phyloP scores from a whole-genome alignment of 495 filamentous ascomycete genomes.

The Aspergillus haitiensis region DNA sequence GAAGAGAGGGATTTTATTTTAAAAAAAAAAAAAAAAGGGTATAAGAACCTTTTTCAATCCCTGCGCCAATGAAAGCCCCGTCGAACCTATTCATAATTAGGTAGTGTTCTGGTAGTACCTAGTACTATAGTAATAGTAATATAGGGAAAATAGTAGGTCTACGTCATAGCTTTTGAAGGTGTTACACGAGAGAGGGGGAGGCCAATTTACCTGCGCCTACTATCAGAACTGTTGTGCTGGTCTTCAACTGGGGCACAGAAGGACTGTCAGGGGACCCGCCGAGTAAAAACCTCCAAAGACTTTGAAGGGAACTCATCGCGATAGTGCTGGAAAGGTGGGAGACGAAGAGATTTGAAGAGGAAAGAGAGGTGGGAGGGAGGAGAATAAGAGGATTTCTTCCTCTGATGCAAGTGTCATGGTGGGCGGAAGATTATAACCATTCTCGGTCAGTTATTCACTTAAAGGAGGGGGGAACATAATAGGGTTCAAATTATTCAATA shows the following conservation, averaged over 20 bases:
- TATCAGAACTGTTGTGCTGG: slow-evolving; percentile 20
- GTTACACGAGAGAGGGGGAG: too few species aligned
- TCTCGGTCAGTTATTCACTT: neutral
- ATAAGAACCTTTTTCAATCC: slow-evolving; percentile 42
- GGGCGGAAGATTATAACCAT: neutral
- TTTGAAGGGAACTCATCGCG: slow-evolving; percentile 6
- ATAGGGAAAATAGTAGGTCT: too few species aligned
- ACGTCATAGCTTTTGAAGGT: too few species aligned
- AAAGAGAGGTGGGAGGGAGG: neutral
- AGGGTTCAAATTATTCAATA: neutral
- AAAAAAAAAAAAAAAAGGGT: neutral
- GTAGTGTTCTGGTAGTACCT: too few species aligned
- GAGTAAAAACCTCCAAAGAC: slow-evolving; percentile 1
- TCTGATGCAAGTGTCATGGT: neutral
- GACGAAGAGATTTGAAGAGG: neutral
- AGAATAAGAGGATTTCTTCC: neutral
- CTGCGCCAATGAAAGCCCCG: slow-evolving; percentile 46
- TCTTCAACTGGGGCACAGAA: neutral
- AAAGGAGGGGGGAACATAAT: neutral
- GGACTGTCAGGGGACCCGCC: neutral
- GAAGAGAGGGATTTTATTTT: neutral
- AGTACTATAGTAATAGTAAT: too few species aligned
- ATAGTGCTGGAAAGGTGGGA: neutral
- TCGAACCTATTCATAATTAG: slow-evolving; percentile 28
- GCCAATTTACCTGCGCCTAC: slow-evolving; percentile 23